Base-by-base conservation (phyloP, 768 basidiomycete genomes). In the Suillus occidentalis region DNA sequence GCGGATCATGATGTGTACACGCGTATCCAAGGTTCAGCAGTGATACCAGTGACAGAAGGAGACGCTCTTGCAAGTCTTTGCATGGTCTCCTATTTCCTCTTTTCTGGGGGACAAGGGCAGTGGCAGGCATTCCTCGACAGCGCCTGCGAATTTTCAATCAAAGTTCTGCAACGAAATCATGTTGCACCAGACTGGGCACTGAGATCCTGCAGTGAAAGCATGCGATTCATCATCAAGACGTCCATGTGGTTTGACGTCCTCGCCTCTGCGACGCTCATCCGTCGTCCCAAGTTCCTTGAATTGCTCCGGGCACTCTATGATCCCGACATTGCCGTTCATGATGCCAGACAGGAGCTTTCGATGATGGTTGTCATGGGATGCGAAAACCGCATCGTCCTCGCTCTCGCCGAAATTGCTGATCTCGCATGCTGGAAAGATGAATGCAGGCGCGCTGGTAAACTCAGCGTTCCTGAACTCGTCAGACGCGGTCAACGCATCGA, bases 301-400 rank as follows among this genome's bases (percentile, higher is more conserved):
- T 79, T 82, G 43, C 88, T 92, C 70, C 81, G 83, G 36, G 74
- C 75, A 34, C 78, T 94, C 52, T 94, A 88, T 75, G 74, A 72
- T n/a, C 52, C 66, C 10, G 3, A 39, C 20, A 42, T 18, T 18
- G 62, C 65, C 45, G 67, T 52, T 25, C 69, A 77, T 37, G 73
- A 75, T n/a, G 34, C 6, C 34, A 36, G 34, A 36, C 81, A 78
- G 3, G 78, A 82, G 70, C 81, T 85, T 62, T 87, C 86, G 22
- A 94, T 94, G 92, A 81, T 92, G 78, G 81, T 83, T 52, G 84
- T 91, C 7, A 94, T 95, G 91, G 92, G 92, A n/a, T 93, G 92
- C 80, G 88, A 90, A 70, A 92, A 93, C 76, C 79, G 82, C 65
- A 86, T 91, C 62, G 86, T 94, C 59, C 89, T 90, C 82, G 91